phyloP scores from a whole-genome alignment of 441 rosid species.

The Aleurites moluccanus region DNA sequence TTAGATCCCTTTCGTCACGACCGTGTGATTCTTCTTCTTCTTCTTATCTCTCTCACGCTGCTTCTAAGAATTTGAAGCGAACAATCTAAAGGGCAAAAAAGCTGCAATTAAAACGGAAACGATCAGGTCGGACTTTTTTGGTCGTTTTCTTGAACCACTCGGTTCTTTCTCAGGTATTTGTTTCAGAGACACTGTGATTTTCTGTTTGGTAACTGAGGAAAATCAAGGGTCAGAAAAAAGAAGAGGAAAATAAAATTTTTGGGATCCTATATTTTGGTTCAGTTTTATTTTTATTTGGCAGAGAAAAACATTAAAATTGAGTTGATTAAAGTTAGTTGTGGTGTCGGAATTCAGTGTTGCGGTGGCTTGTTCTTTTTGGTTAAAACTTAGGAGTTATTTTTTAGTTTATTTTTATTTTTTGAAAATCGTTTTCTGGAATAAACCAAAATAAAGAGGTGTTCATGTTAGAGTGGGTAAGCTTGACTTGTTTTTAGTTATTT shows the following conservation, averaged over 20 bases:
- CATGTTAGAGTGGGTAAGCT: conserved; percentile 1
- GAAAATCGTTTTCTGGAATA: neutral
- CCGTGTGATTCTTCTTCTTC: conserved; percentile 36
- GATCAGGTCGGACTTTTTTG: conserved; percentile 31
- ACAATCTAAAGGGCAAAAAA: neutral
- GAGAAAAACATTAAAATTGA: neutral
- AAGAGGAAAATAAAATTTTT: neutral
- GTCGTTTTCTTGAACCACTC: neutral
- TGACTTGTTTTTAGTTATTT: neutral
- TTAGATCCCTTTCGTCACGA: conserved; percentile 35
- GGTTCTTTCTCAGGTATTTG: conserved; percentile 25
- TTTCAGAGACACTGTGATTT: conserved; percentile 2
- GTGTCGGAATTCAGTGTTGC: conserved; percentile 7
- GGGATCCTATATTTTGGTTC: neutral
- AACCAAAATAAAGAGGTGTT: neutral
- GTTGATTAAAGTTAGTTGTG: conserved; percentile 8
- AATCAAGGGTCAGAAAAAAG: conserved; percentile 9
- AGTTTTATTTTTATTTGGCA: neutral
- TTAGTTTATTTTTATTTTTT: neutral
- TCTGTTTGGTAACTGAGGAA: conserved; percentile 27
- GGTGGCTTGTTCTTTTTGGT: neutral
- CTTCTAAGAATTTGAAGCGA: neutral
- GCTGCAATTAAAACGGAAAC: conserved; percentile 19
- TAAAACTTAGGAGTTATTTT: too few species aligned
- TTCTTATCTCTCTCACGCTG: neutral